Base-by-base conservation (phyloP, 768 basidiomycete species). In the Amanita rubescens region DNA sequence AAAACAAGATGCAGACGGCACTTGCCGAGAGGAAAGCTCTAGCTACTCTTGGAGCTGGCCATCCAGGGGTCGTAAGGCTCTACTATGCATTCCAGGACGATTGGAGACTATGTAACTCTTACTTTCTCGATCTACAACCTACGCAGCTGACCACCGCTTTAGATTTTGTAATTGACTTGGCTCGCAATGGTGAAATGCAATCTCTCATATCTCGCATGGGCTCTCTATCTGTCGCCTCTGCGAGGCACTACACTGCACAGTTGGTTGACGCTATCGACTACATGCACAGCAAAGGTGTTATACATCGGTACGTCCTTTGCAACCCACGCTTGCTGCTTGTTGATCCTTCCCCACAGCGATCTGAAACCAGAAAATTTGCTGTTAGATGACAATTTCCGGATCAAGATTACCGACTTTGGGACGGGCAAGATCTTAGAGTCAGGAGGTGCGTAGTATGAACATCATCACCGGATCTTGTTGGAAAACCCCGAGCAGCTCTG, bases 351-450 rank as follows among this genome's bases (percentile, higher is more conserved):
- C 8, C 19, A 15, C 65, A 84, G 84, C 53, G 87, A 90, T 63
- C 75, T 90, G 30, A 90, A 90, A 65, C 88, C 88, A 9, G 88
- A 89, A 68, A 97, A 97, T 65, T 75, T 98, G 27, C 75, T 99
- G 8, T 75, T 99, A n/a, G 93, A 95, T 60, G 79, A 79, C 33
- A 78, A 84, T 14, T 89, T 85, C 70, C 83, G 92, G 51, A 82
- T 96, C 64, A 95, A 93, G 67, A 80, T 99, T n/a, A 90, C 93
- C 14, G 96, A 99, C 67, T 98, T 98, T 68, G 96, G 96, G 5
- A 94, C 92, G 3, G 92, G 92, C 17, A 88, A 89, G 69, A 72
- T 89, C 57, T 70, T 84, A 32, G 81, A 84, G 56, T 39, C 37
- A 10, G 54, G 47, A 19, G 41, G 54, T 55, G 37, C 27, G 54